Evolutionary conservation across 164 flowering plant genomes (phyloP), one percentile per base, ranked within the genome.

Genomic region (Vitis amurensis): DNA sequence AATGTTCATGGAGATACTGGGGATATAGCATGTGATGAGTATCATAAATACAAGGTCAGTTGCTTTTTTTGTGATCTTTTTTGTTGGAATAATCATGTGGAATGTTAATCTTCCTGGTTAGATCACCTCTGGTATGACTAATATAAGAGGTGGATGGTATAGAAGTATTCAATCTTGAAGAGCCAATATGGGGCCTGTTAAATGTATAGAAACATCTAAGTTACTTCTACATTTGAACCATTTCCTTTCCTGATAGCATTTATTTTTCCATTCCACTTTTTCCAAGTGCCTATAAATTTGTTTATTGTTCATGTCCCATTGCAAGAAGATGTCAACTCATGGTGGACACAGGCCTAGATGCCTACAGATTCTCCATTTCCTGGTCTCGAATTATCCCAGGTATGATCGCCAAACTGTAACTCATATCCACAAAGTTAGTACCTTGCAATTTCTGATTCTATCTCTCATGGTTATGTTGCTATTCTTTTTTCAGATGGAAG

Each of bases 301-400:
- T 23, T 23, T 23, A 23, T 23, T 23, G 27, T 23, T 23, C 27
- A 23, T 23, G 27, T 23, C 27, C 23, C 27, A 0, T 68, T 65
- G 61, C 79, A 87, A 89, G 91, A 85, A 74, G 91, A 87, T 82
- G 85, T 87, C 14, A 63, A 67, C 82, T 84, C 11, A 85, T 85
- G 86, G 83, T 55, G 27, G 82, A 86, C n/a, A 77, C 76, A 14
- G 85, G 88, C 8, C 63, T 87, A 49, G 89, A 87, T 50, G 91
- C 87, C 11, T 87, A 83, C 31, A 76, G 85, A 51, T 82, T 85
- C 73, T 87, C 91, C 53, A 87, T 87, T 52, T 85, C 91, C 27
- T 86, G 89, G 91, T 71, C 91, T 55, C 76, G 87, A 76, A 79
- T 87, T n/a, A 78, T 87, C 30, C 89, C 91, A 48, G 69, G 91